Base-by-base conservation (phyloP, 1,284 basidiomycete genomes). In the Coriolopsis trogii region DNA sequence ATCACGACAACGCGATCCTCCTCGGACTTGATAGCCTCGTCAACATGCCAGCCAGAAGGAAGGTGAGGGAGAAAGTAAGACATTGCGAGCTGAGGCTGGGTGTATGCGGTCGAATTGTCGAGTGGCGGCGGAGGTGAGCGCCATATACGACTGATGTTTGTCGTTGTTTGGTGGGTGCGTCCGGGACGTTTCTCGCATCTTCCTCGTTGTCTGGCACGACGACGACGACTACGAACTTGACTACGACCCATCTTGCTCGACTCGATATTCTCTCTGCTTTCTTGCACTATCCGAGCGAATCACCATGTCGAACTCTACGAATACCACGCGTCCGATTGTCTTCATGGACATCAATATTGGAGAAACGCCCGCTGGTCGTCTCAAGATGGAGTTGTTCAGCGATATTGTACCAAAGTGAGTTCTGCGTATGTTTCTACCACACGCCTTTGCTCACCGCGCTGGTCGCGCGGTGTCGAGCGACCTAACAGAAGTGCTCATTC, bases 311-410 rank as follows among this genome's bases (percentile, higher is more conserved):
- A 54, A 54, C 70, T 47, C 43, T 10, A 38, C 45, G 16, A 55
- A 39, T 39, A 41, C 53, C 33, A 70, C 74, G 0, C 80, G 93
- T 25, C 96, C 96, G 0, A 76, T 98, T 49, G 95, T 98, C 33
- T 99, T 98, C 71, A 95, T 99, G 82, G 96, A 99, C 69, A 78
- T 98, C 56, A 84, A 91, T 43, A 97, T 98, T 42, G 96, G 96
- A 26, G 96, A 98, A 71, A 95, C 92, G 0, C 89, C 93, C 31
- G 93, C 92, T 4, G 96, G 96, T 4, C 77, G 96, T 23, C 80
- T 99, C 65, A 98, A 98, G 75, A 96, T 98, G 85, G 96, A 95
- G 69, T 75, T 97, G 12, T 96, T 94, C 72, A 91, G 84, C 56
- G 95, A 97, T 65, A 84, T 95, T 43, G 92, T 91, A 0, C 94